Percentiles rank a stretch among this genome's conserved stretches.
Evolutionary conservation across 179 eudicot species (phyloP).

Genomic region (Drosera spatulata): DNA sequence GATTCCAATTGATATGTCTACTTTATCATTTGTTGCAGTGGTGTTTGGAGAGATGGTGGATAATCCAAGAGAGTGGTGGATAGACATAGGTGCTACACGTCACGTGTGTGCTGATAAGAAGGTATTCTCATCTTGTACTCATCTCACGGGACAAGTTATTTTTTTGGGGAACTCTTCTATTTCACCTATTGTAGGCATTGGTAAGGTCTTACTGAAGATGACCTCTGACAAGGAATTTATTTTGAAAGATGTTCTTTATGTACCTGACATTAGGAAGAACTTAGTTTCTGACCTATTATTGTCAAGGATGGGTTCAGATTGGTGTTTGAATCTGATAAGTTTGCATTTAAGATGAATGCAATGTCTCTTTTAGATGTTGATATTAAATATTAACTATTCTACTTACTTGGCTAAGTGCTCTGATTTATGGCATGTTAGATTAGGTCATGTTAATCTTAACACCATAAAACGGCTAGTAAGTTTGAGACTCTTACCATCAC

Average conservation of each 20-base stretch:
- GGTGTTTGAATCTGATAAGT: background rate
- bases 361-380: too few relatives aligned
- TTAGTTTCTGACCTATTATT: background rate
- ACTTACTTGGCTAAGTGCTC: constrained; percentile 3
- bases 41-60: too few relatives aligned
- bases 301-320: background rate
- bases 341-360: background rate
- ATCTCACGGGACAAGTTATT: too few relatives aligned
- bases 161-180: constrained; percentile 4
- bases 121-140: too few relatives aligned
- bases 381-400: too few relatives aligned
- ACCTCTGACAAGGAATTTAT: background rate
- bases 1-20: too few relatives aligned
- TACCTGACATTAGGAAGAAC: background rate
- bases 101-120: too few relatives aligned
- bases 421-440: constrained; percentile 4
- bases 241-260: background rate
- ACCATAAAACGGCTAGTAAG: background rate
- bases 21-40: too few relatives aligned
- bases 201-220: constrained; percentile 5
- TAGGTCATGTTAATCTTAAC: constrained; percentile 1
- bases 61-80: too few relatives aligned
- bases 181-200: constrained; percentile 1
- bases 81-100: too few relatives aligned
- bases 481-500: too few relatives aligned